phyloP scores from a whole-genome alignment of 2,329 filamentous ascomycete genomes.

The Fusarium beomiforme region DNA sequence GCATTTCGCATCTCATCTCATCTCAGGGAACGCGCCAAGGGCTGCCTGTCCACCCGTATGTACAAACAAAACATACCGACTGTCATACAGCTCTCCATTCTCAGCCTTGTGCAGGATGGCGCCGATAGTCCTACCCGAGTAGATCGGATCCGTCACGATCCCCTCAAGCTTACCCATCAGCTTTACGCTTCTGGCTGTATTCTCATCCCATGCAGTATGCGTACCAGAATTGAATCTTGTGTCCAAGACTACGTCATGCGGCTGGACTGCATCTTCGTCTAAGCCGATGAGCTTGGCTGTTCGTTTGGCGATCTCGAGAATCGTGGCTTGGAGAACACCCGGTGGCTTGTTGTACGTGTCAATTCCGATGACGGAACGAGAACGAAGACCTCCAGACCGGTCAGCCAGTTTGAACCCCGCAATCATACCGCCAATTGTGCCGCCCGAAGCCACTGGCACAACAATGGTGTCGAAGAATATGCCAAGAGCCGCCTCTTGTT shows the following conservation, averaged over 20 bases:
- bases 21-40: neutral
- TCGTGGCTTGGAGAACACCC: neutral
- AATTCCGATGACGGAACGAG: neutral
- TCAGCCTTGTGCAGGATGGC: neutral
- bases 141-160: neutral
- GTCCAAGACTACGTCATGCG: neutral
- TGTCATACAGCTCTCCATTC: neutral
- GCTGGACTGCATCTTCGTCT: neutral
- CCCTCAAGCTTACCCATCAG: neutral
- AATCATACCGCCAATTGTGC: neutral
- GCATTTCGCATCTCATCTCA: neutral
- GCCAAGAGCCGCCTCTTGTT: neutral
- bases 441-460: neutral
- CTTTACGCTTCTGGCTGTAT: neutral
- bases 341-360: neutral
- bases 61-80: neutral
- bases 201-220: neutral
- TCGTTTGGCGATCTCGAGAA: neutral
- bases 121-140: neutral
- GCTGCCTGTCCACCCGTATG: neutral
- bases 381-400: fast-evolving
- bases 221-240: neutral
- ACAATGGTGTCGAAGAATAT: neutral
- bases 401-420: neutral
- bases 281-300: neutral